phyloP scores from a whole-genome alignment of 306 rosid genomes.

The Canavalia gladiata region DNA sequence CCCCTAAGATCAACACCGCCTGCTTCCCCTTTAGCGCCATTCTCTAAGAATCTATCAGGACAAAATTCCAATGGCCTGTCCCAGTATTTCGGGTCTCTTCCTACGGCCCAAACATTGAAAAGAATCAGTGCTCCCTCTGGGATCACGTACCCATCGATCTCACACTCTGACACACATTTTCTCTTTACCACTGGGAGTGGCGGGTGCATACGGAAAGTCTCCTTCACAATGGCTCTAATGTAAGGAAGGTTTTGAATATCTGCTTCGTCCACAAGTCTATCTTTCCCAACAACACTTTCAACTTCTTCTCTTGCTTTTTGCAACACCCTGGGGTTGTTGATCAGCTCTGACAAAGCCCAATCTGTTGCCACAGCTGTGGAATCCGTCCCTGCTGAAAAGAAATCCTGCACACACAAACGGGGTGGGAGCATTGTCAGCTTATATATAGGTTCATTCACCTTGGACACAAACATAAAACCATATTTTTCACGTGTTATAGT shows the following conservation, averaged over 20 bases:
- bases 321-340: constrained; percentile 58
- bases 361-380: constrained; percentile 51
- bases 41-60: constrained; percentile 51
- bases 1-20: constrained; percentile 48
- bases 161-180: constrained; percentile 51
- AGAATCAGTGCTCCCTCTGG: constrained; percentile 52
- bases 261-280: constrained; percentile 55
- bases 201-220: constrained; percentile 65
- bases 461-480: neutral
- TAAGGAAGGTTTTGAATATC: constrained; percentile 62
- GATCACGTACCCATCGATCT: constrained; percentile 49
- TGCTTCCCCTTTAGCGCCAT: neutral
- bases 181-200: constrained; percentile 55
- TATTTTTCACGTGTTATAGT: too few relatives aligned
- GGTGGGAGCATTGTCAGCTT: neutral
- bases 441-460: neutral
- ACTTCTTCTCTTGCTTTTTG: constrained; percentile 59
- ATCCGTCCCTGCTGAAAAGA: constrained; percentile 58
- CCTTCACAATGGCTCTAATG: constrained; percentile 64
- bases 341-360: constrained; percentile 61
- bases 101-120: constrained; percentile 59
- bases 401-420: constrained; percentile 47
- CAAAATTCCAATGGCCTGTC: constrained; percentile 52
- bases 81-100: constrained; percentile 67
- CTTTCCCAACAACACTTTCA: constrained; percentile 52